Conservation (phyloP, 2,329 filamentous ascomycete genomes). For the Xylariales sp. region DNA sequence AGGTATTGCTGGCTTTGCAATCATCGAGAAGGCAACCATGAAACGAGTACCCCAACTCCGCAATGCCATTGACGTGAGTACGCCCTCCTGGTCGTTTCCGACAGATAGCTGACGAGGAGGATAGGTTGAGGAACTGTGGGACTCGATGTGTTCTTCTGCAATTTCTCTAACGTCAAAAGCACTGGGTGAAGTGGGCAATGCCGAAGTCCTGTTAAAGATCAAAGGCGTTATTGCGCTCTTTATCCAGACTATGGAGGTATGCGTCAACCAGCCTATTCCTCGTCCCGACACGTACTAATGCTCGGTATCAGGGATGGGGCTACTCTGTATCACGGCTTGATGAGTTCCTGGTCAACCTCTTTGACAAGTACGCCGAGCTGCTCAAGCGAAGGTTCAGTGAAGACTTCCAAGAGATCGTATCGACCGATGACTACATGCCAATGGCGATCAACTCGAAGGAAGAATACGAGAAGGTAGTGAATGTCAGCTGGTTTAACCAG, state of each 20-base stretch:
- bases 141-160: conserved; percentile 89
- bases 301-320: conserved; percentile 74
- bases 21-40: conserved; percentile 93
- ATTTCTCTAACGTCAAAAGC: conserved; percentile 78
- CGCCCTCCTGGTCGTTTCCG: too few relatives aligned
- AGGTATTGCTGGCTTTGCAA: conserved; percentile 92
- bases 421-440: conserved; percentile 99
- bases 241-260: conserved; percentile 94
- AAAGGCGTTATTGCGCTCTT: conserved; percentile 91
- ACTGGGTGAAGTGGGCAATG: conserved; percentile 74
- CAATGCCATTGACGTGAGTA: conserved; percentile 70
- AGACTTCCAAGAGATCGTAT: conserved; percentile 82
- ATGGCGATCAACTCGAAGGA: conserved; percentile 91
- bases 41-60: conserved; percentile 78
- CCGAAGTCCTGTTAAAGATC: conserved; percentile 87
- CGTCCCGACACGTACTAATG: too few relatives aligned
- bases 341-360: conserved; percentile 78
- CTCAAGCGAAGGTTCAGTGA: conserved; percentile 89
- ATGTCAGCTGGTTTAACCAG: conserved; percentile 92
- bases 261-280: conserved; percentile 21
- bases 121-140: conserved; percentile 95
- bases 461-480: conserved; percentile 93
- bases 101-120: too few relatives aligned
- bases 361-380: conserved; percentile 89
- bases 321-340: conserved; percentile 82